These are phyloP conservation scores for Raffaelea arxii DNA, from an alignment of 2,329 filamentous ascomycete species.

Conservation along the genomic window DNA sequence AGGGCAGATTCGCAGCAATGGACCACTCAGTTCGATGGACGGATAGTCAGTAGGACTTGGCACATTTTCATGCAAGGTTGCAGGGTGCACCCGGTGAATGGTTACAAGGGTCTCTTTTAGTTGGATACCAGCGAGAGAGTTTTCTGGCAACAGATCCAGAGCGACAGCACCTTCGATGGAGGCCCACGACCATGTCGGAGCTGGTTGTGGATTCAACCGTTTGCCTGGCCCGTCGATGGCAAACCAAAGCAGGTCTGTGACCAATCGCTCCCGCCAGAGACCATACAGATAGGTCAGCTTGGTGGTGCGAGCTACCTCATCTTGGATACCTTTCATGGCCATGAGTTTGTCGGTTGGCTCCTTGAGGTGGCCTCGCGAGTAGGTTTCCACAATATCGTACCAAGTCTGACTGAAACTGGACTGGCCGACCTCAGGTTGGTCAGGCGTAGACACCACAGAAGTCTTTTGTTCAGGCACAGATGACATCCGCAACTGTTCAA, in stretches of 20 bases:
- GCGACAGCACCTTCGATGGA: slow-evolving; percentile 1
- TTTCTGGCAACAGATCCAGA: not conserved
- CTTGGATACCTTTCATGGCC: not conserved
- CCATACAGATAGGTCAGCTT: not conserved
- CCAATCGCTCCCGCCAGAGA: not conserved
- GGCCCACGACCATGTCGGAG: not conserved
- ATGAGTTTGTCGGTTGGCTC: slow-evolving; percentile 11
- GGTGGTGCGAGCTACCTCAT: not conserved
- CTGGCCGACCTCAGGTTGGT: slow-evolving; percentile 8
- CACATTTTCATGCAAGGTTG: too few species aligned
- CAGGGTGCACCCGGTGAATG: not conserved
- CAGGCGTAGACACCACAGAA: not conserved
- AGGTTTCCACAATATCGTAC: slow-evolving; percentile 10
- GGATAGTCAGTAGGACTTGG: too few species aligned
- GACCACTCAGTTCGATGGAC: not conserved
- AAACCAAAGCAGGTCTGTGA: not conserved
- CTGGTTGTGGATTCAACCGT: not conserved
- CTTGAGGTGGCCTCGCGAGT: slow-evolving; percentile 19
- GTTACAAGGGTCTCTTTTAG: not conserved
- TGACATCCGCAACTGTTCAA: not conserved
- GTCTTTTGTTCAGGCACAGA: too few species aligned
- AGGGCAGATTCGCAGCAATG: not conserved
- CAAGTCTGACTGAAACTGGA: slow-evolving; percentile 13
- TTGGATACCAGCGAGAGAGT: not conserved
- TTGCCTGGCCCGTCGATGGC: not conserved